A percentile compares a stretch with the other conserved stretches of the same genome.
phyloP scores from a whole-genome alignment of 2,329 filamentous ascomycete species.

The Blastomyces parvus region DNA sequence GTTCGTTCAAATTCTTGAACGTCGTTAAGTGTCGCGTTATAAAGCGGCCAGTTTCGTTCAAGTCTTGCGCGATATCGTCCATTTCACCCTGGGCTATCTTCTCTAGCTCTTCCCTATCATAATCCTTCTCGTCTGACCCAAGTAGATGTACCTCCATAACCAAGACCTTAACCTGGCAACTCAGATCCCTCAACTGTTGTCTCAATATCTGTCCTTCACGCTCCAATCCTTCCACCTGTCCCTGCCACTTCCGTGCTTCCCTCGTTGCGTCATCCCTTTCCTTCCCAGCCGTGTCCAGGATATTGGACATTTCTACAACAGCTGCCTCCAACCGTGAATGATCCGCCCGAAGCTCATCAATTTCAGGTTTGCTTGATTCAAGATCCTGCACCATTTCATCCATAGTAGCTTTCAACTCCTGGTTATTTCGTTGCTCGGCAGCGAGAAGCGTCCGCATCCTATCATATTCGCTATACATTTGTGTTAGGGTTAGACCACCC shows the following conservation, averaged over 20 bases:
- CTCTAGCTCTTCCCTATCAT: constrained; percentile 66
- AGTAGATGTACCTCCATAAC: constrained; percentile 71
- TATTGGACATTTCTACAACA: constrained; percentile 70
- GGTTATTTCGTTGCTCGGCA: constrained; percentile 62
- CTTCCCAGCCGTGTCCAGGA: constrained; percentile 71
- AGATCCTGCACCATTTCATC: constrained; percentile 79
- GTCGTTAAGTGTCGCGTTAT: constrained; percentile 84
- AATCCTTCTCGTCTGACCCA: constrained; percentile 66
- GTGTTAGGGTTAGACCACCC: constrained; percentile 50
- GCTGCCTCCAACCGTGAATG: constrained; percentile 71
- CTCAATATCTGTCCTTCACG: constrained; percentile 69
- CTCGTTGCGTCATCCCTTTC: constrained; percentile 72
- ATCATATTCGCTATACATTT: constrained; percentile 54
- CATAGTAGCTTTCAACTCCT: constrained; percentile 64
- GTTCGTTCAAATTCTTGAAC: constrained; percentile 73
- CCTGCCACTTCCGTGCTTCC: constrained; percentile 67
- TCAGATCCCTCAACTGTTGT: constrained; percentile 79
- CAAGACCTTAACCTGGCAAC: constrained; percentile 81
- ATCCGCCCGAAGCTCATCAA: constrained; percentile 75
- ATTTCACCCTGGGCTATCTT: constrained; percentile 68
- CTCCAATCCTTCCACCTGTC: constrained; percentile 52
- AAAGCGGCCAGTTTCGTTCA: constrained; percentile 76
- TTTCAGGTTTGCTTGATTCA: constrained; percentile 76
- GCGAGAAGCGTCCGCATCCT: constrained; percentile 59
- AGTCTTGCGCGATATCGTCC: constrained; percentile 59